Percentiles rank a stretch among this genome's conserved stretches.
Conservation (phyloP, 305 asterid species). For the Fraxinus baroniana region DNA sequence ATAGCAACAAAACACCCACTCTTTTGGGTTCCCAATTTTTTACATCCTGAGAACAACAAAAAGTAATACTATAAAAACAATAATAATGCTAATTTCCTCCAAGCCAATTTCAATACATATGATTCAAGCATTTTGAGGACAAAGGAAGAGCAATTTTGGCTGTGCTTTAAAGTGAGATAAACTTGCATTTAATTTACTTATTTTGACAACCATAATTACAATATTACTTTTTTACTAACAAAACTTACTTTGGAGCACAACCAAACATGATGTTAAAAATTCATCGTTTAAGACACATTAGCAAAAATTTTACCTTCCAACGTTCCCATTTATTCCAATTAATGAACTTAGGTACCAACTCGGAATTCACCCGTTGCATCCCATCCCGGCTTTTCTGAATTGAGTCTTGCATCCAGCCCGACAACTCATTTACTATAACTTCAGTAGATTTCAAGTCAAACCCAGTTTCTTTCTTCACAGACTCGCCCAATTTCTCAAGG, state of each 20-base stretch:
- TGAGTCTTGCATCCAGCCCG: constrained; percentile 40
- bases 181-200: neutral
- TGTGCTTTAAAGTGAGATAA: neutral
- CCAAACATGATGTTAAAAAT: neutral
- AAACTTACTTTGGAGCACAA: neutral
- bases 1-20: constrained; percentile 62
- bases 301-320: constrained; percentile 69
- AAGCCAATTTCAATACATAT: neutral
- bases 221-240: neutral
- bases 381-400: constrained; percentile 33
- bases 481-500: constrained; percentile 58
- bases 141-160: neutral
- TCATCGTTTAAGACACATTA: neutral
- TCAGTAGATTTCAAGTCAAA: constrained; percentile 47
- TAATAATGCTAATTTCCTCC: neutral
- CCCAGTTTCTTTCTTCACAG: constrained; percentile 72
- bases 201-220: neutral
- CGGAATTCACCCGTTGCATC: constrained; percentile 48
- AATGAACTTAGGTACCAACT: constrained; percentile 59
- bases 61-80: neutral
- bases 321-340: constrained; percentile 79
- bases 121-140: neutral
- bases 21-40: constrained; percentile 84
- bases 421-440: constrained; percentile 36
- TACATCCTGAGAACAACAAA: constrained; percentile 57